A percentile compares a stretch with the other conserved stretches of the same genome.
These are phyloP conservation scores for Periconia digitata DNA, from an alignment of 2,329 filamentous ascomycete species.

Conservation along the genomic window DNA sequence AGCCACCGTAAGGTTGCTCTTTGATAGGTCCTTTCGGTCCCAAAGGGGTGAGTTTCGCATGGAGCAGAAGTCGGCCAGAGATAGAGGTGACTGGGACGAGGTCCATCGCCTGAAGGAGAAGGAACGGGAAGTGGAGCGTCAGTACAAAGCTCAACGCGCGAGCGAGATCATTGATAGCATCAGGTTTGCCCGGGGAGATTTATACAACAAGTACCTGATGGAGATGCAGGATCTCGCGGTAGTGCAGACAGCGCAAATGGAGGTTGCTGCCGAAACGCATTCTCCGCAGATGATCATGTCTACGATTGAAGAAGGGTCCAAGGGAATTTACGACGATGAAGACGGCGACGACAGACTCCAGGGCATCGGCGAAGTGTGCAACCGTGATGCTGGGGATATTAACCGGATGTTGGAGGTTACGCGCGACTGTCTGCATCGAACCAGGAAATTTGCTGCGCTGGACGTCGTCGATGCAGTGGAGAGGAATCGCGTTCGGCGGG, in stretches of 20 bases:
- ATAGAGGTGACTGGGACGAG: constrained; percentile 5
- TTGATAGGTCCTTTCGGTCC: constrained; percentile 5
- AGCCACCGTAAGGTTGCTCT: constrained; percentile 1
- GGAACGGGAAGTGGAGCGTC: not conserved
- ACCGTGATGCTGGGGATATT: not conserved
- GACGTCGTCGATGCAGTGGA: constrained; percentile 8
- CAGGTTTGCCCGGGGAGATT: constrained; percentile 6
- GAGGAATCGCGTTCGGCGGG: constrained; percentile 5
- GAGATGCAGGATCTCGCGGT: constrained; percentile 15
- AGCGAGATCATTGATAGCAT: constrained; percentile 8
- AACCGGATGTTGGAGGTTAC: constrained; percentile 6
- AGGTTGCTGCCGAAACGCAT: not conserved
- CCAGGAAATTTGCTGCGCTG: constrained; percentile 14
- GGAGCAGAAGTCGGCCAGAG: constrained; percentile 8
- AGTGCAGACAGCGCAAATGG: constrained; percentile 19
- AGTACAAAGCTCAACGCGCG: not conserved
- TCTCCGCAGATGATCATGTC: not conserved
- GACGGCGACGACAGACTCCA: too few species aligned
- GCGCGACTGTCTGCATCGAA: constrained; percentile 5
- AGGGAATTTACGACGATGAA: not conserved
- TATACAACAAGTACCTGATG: constrained; percentile 8
- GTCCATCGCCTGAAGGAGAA: constrained; percentile 6
- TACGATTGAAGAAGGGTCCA: not conserved
- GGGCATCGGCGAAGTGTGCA: not conserved
- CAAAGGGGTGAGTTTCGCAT: constrained; percentile 1